Conservation (phyloP, 2,329 filamentous ascomycete species). For the Penicillium sp. region DNA sequence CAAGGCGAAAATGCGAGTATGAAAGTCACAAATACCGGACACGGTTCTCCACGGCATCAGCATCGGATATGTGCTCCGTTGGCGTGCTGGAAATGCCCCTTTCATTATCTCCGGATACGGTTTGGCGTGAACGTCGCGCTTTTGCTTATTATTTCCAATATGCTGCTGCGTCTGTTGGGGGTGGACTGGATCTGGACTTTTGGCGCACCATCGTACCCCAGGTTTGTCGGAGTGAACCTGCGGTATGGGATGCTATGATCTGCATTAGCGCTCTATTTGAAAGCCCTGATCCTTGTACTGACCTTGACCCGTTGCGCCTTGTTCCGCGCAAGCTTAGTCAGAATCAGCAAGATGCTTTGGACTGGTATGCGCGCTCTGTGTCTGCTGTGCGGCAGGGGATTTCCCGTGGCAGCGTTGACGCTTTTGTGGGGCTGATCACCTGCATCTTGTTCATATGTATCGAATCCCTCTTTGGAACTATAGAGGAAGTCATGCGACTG, state of each 20-base stretch:
- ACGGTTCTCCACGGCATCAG: not conserved
- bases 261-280: slow-evolving; percentile 39
- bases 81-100: slow-evolving; percentile 11
- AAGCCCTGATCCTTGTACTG: slow-evolving; percentile 17
- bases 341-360: slow-evolving; percentile 27
- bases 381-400: slow-evolving; percentile 27
- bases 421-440: slow-evolving; percentile 31
- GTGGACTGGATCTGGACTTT: slow-evolving; percentile 35
- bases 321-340: slow-evolving; percentile 7
- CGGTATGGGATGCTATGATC: slow-evolving; percentile 42
- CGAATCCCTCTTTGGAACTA: slow-evolving; percentile 28
- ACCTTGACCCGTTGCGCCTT: slow-evolving; percentile 4
- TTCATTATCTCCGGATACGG: slow-evolving; percentile 23
- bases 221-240: slow-evolving; percentile 35
- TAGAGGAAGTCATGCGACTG: slow-evolving; percentile 28
- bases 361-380: slow-evolving; percentile 34
- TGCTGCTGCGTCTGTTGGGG: slow-evolving; percentile 31
- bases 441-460: slow-evolving; percentile 37
- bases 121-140: slow-evolving; percentile 36
- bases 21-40: not conserved
- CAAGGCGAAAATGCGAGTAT: slow-evolving; percentile 36
- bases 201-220: slow-evolving; percentile 38
- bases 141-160: slow-evolving; percentile 40
- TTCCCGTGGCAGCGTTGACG: slow-evolving; percentile 22
- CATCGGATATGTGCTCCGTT: not conserved